Evolutionary conservation across 1,284 basidiomycete genomes (phyloP).

Genomic region (Fomitopsis betulina): DNA sequence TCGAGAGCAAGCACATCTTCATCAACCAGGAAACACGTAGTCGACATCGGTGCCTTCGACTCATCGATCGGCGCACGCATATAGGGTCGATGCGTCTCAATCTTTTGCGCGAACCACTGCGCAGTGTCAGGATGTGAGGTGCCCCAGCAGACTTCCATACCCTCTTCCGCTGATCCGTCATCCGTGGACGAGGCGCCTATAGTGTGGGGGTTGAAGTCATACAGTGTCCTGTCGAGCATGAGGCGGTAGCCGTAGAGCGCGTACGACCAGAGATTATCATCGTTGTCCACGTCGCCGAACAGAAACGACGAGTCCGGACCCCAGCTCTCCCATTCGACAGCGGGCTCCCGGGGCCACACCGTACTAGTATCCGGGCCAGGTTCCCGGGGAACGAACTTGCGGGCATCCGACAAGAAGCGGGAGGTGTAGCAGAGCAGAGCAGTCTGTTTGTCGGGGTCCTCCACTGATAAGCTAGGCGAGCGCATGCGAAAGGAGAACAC

Average conservation of each 20-base stretch:
- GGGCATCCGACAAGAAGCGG: not conserved
- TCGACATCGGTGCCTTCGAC: not conserved
- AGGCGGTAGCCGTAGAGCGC: conserved; percentile 1
- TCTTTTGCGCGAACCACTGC: not conserved
- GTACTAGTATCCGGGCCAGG: not conserved
- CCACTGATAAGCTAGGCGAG: not conserved
- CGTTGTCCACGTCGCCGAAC: not conserved
- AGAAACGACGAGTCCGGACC: not conserved
- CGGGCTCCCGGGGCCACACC: not conserved
- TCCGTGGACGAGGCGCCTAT: not conserved
- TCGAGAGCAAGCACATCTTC: not conserved
- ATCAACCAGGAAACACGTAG: not conserved
- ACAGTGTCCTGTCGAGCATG: not conserved
- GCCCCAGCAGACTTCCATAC: not conserved
- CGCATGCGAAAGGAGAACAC: not conserved
- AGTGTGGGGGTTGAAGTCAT: not conserved
- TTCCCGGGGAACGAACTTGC: not conserved
- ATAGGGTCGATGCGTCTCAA: not conserved
- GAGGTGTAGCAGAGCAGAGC: not conserved
- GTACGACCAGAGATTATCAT: not conserved
- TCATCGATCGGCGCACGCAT: not conserved
- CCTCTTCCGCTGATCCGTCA: no score
- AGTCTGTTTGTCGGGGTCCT: not conserved
- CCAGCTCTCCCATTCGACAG: not conserved
- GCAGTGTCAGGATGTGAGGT: not conserved